Base-by-base conservation (phyloP, 2,329 filamentous ascomycete species). In the Pochonia chlamydosporia region DNA sequence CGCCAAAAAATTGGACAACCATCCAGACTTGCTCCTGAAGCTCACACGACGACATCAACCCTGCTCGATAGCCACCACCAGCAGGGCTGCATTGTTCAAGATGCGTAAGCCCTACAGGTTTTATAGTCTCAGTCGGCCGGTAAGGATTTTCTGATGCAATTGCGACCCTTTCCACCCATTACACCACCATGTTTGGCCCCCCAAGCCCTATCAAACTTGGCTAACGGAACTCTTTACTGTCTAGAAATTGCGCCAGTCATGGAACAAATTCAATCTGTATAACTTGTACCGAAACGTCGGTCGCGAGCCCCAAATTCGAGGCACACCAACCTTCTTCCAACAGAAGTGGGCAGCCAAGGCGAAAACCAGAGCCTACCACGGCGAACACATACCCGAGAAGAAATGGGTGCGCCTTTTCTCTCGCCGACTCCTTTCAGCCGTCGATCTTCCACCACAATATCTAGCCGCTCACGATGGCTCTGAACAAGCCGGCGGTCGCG, bases 211-310 rank as follows among this genome's bases (percentile, higher is more conserved):
- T 21, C 20, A 5, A 3, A 21, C n/a, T n/a, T 10, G 13, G 20
- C 35, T 39, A 39, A 39, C 35, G 10, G 18, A 10, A 23, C n/a
- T 36, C 18, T 4, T 39, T 14, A 7, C 9, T 13, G 10, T 39
- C 35, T 39, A 97, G 91, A 95, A 89, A 87, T 67, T 96, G 67
- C 86, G 92, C 60, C 88, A 93, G 75, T 89, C 90, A 74, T 96
- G 92, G 93, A 95, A 89, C 76, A 95, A 96, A 73, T 90, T 89
- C 76, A 96, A 95, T 64, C 78, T 99, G 54, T 99, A 88, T 81
- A 96, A 96, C 71, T 72, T 99, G 55, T 71, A 74, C 43, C 64
- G 65, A 35, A 56, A 58, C 18, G 58, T 57, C 25, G 66, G 64
- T 14, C 55, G 55, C 42, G 65, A 61, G 57, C 52, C 59, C 5